phyloP scores from a whole-genome alignment of 805 yeast genomes.

The Candida caryicola region DNA sequence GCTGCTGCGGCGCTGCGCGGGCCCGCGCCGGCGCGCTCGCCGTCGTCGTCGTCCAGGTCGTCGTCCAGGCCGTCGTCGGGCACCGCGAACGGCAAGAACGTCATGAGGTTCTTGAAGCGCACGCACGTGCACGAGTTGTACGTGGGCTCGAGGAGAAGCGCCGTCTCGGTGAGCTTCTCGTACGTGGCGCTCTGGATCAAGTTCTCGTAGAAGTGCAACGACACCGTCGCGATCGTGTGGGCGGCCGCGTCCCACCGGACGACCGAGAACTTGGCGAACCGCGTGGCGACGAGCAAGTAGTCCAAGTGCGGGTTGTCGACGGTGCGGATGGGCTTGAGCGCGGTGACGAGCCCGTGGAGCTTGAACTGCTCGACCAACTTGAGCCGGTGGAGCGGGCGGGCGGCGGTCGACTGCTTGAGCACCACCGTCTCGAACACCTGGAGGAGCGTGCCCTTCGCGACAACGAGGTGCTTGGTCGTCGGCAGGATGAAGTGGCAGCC shows the following conservation, averaged over 20 bases:
- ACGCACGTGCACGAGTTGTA: slow-evolving; percentile 50
- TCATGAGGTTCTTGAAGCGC: slow-evolving; percentile 65
- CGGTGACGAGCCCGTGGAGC: slow-evolving; percentile 67
- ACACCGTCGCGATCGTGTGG: slow-evolving; percentile 63
- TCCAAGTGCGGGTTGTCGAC: slow-evolving; percentile 50
- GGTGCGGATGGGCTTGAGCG: slow-evolving; percentile 49
- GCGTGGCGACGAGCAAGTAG: slow-evolving; percentile 62
- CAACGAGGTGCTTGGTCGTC: slow-evolving; percentile 52
- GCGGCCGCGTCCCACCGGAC: slow-evolving; percentile 61
- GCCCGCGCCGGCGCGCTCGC: slow-evolving; percentile 9
- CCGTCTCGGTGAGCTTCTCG: slow-evolving; percentile 40
- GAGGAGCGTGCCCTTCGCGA: slow-evolving; percentile 68
- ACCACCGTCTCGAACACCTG: slow-evolving; percentile 53
- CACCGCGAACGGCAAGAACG: slow-evolving; percentile 62
- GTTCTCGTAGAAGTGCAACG: slow-evolving; percentile 84
- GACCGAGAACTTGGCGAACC: slow-evolving; percentile 73
- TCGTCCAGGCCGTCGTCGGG: slow-evolving; percentile 41
- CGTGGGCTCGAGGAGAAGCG: slow-evolving; percentile 61
- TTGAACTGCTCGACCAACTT: slow-evolving; percentile 58
- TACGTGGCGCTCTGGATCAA: slow-evolving; percentile 51
- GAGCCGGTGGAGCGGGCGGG: slow-evolving; percentile 24
- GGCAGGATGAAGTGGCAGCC: slow-evolving; percentile 50
- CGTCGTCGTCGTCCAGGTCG: slow-evolving; percentile 35
- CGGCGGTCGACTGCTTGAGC: slow-evolving; percentile 14
- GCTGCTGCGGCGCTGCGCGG: not conserved